Conservation (phyloP, 176 grass and related monocot genomes). For the Carex scoparia region DNA sequence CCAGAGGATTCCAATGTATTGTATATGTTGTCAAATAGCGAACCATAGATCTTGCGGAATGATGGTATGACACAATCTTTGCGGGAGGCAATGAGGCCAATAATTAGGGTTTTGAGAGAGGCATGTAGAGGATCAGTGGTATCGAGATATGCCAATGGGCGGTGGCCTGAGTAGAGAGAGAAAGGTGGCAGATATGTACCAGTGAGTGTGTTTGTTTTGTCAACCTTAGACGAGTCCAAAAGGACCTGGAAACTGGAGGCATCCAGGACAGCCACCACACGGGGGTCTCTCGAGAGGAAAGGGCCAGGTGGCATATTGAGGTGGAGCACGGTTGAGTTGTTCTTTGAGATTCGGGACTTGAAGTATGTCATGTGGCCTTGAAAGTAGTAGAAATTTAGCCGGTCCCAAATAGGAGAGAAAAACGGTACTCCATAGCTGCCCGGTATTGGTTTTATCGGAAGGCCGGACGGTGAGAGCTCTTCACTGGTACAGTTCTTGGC, state of each 20-base stretch:
- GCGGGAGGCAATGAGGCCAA: conserved; percentile 39
- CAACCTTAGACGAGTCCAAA: conserved; percentile 47
- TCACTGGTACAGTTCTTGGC: neutral
- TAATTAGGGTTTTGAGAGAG: conserved; percentile 41
- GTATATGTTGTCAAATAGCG: conserved; percentile 36
- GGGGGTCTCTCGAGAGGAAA: conserved; percentile 39
- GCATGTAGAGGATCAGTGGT: conserved; percentile 46
- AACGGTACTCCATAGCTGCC: conserved; percentile 56
- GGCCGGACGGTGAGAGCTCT: conserved; percentile 39
- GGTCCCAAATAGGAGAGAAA: conserved; percentile 44
- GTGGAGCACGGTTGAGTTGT: conserved; percentile 64
- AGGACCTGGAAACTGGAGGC: conserved; percentile 59
- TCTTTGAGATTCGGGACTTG: conserved; percentile 41
- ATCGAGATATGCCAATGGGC: conserved; percentile 60
- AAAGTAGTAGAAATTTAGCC: conserved; percentile 75
- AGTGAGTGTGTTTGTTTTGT: conserved; percentile 62
- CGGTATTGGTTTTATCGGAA: conserved; percentile 43
- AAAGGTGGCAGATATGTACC: conserved; percentile 58
- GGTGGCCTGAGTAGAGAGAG: conserved; percentile 49
- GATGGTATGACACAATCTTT: conserved; percentile 36
- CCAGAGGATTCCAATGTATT: neutral
- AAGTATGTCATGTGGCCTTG: conserved; percentile 58
- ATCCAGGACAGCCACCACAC: conserved; percentile 66
- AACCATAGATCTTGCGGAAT: conserved; percentile 29
- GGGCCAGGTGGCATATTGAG: conserved; percentile 54